A percentile compares a stretch with the other conserved stretches of the same genome.
phyloP scores from a whole-genome alignment of 441 rosid species.

The Adansonia gregorii region DNA sequence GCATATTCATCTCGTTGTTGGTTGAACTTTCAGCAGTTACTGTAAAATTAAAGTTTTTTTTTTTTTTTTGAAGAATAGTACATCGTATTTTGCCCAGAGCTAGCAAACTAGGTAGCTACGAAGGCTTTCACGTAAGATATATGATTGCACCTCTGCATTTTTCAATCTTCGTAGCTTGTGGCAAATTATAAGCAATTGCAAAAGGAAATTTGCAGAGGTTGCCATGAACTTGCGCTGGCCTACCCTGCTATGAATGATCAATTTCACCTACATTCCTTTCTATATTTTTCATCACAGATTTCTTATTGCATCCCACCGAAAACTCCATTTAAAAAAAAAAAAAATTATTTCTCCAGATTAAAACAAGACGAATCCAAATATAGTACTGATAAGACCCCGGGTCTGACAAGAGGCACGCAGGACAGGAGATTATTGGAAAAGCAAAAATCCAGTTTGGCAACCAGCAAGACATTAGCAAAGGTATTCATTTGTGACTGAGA shows the following conservation, averaged over 20 bases:
- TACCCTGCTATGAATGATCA: not conserved
- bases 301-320: not conserved
- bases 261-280: not conserved
- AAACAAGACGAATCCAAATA: not conserved
- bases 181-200: too few relatives aligned
- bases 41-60: not conserved
- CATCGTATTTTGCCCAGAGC: not conserved
- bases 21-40: not conserved
- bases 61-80: too few relatives aligned
- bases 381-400: not conserved
- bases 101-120: not conserved
- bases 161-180: not conserved
- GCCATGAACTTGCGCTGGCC: not conserved
- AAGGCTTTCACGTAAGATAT: not conserved
- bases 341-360: not conserved
- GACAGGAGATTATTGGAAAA: not conserved
- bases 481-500: not conserved
- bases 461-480: not conserved
- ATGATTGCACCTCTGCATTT: not conserved
- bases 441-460: not conserved
- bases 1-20: not conserved
- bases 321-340: not conserved
- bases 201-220: not conserved
- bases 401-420: not conserved
- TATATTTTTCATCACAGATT: not conserved